Evolutionary conservation across 2,329 filamentous ascomycete genomes (phyloP), one percentile per base, ranked within the genome.

Genomic region (Drechslera avenae): DNA sequence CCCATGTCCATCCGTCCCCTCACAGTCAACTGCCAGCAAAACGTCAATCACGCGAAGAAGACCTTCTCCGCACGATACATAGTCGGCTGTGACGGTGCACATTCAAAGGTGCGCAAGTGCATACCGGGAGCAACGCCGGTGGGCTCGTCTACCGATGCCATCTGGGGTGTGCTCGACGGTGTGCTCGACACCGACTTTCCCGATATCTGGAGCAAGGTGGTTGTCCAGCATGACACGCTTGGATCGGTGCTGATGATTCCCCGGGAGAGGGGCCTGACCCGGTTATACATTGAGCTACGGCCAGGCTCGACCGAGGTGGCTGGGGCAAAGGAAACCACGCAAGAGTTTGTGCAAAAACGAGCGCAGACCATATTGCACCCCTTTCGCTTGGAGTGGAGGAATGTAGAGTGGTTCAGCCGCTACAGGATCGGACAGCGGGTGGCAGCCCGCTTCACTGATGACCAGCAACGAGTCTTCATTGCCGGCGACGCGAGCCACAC

Each of bases 211-310:
- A 87, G 84, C 69, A 90, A 90, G 73, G 86, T 86, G 0, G 81
- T 88, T 0, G 79, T 89, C 6, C 86, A 86, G 57, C 86, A 84
- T 2, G 83, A 89, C 54, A 79, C 83, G 51, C 79, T 84, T 36
- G 87, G 87, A 2, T 88, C 86, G 0, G 84, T 90, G 37, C 78
- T 90, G n/a, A 87, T 88, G 68, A 86, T 90, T 45, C 88, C 88
- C 4, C 82, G 87, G 32, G 87, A 90, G 69, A 79, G 86, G 34
- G 87, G 88, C 63, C 84, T 90, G 81, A 90, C 87, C 0, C 82
- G 87, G 37, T 77, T 82, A 3, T 82, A 82, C 49, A 79, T 82
- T 32, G 79, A 78, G 54, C 62, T 78, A 36, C 74, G 75, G 50
- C 64, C 70, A 1, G 73, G 66, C 16, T 67, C 73, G 9, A 67